These are phyloP conservation scores for Jacaranda mimosifolia DNA, from an alignment of 257 asterid genomes.

Conservation along the genomic window DNA sequence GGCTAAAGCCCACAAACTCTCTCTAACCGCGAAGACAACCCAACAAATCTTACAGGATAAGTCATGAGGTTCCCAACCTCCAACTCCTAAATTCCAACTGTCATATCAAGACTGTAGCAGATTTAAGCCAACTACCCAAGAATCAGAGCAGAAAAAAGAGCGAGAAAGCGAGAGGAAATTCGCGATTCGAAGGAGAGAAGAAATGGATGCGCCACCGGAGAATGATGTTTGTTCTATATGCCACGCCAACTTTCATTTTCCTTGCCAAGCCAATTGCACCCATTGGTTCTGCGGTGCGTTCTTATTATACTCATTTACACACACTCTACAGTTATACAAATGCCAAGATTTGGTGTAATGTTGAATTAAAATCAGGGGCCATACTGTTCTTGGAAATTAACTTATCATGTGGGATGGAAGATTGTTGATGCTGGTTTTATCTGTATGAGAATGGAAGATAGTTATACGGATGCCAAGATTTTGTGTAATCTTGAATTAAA, in stretches of 20 bases:
- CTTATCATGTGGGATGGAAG: too few species aligned
- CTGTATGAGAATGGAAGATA: too few species aligned
- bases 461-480: too few species aligned
- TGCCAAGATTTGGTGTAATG: neutral
- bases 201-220: slow-evolving; percentile 85
- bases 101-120: neutral
- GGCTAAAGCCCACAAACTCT: slow-evolving; percentile 8
- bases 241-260: slow-evolving; percentile 68
- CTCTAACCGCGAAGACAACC: neutral
- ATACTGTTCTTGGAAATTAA: slow-evolving; percentile 2
- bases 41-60: slow-evolving; percentile 36
- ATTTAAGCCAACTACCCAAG: neutral
- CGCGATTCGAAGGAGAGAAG: slow-evolving; percentile 26
- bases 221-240: slow-evolving; percentile 88
- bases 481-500: too few species aligned
- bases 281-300: slow-evolving; percentile 95
- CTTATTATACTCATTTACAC: neutral
- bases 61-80: neutral
- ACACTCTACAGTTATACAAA: neutral
- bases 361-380: slow-evolving; percentile 9
- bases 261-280: slow-evolving; percentile 94
- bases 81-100: slow-evolving; percentile 27
- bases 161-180: neutral
- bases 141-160: neutral
- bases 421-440: too few species aligned